A percentile compares a stretch with the other conserved stretches of the same genome.
Conservation (phyloP, 202 grass and related monocot species). For the Eragrostis tef region DNA sequence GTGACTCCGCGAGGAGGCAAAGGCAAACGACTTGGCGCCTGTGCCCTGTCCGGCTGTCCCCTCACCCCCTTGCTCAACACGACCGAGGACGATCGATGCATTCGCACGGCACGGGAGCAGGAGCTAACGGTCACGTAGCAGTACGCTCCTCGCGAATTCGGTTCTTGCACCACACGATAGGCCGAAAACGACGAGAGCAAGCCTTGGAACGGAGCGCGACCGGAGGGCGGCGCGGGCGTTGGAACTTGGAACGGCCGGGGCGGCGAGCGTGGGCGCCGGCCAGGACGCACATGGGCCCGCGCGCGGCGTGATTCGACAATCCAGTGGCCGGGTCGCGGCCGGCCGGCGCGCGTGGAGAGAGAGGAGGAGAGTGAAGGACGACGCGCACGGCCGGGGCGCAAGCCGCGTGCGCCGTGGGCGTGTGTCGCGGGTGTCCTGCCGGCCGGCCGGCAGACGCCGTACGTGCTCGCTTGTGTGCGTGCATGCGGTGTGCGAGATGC, state of each 20-base stretch:
- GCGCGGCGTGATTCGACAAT: conserved; percentile 13
- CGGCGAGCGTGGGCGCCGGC: background rate
- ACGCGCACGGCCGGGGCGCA: background rate
- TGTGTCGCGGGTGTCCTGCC: conserved; percentile 5
- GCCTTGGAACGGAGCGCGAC: background rate
- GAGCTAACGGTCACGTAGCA: background rate
- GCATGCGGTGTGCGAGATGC: background rate
- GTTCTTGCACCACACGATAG: background rate
- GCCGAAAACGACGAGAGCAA: background rate
- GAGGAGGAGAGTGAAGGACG: background rate
- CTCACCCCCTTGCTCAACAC: background rate
- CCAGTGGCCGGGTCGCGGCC: background rate
- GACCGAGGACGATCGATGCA: too few relatives aligned
- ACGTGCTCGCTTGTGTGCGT: background rate
- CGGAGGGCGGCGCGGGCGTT: background rate
- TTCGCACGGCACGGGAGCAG: background rate
- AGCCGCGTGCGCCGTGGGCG: background rate
- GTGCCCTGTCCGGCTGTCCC: background rate
- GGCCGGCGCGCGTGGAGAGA: background rate
- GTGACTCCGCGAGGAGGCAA: conserved; percentile 2
- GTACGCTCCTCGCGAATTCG: background rate
- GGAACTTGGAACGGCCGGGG: conserved; percentile 9
- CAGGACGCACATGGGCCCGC: background rate
- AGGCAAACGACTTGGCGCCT: background rate
- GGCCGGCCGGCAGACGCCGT: too few relatives aligned